Percentiles rank a stretch among this genome's conserved stretches.
Conservation (phyloP, 2,329 filamentous ascomycete species). For the Ascochyta rabiei region DNA sequence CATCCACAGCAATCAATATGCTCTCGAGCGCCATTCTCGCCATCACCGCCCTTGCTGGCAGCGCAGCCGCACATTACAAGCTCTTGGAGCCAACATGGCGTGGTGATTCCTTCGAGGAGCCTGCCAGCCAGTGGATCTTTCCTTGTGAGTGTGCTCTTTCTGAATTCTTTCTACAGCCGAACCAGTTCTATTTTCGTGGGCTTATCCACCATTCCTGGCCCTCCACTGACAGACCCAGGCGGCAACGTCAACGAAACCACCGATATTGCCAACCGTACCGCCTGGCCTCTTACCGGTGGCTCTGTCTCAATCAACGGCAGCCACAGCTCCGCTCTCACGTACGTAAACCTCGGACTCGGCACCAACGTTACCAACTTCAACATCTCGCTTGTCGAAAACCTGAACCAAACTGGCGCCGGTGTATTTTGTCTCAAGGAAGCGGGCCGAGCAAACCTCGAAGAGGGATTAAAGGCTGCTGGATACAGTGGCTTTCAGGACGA, state of each 20-base stretch:
- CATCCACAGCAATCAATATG: slow-evolving; percentile 23
- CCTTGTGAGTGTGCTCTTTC: slow-evolving; percentile 43
- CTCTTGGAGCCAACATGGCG: slow-evolving; percentile 52
- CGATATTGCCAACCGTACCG: slow-evolving; percentile 51
- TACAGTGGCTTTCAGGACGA: slow-evolving; percentile 26
- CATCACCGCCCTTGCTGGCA: slow-evolving; percentile 32
- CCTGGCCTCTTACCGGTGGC: slow-evolving; percentile 55
- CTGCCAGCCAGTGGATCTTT: slow-evolving; percentile 48
- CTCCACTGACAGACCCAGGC: slow-evolving; percentile 30
- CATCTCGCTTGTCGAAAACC: slow-evolving; percentile 50
- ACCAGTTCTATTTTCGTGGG: background rate
- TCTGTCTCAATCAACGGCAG: slow-evolving; percentile 49
- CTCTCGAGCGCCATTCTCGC: slow-evolving; percentile 26
- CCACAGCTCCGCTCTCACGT: slow-evolving; percentile 54
- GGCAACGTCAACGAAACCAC: slow-evolving; percentile 49
- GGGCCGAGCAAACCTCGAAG: slow-evolving; percentile 31
- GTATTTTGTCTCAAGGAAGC: slow-evolving; percentile 54
- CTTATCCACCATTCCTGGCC: background rate
- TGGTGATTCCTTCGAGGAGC: slow-evolving; percentile 48
- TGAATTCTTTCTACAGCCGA: too few relatives aligned
- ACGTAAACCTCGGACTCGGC: slow-evolving; percentile 55
- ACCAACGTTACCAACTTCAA: slow-evolving; percentile 53
- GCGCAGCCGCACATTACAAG: slow-evolving; percentile 52
- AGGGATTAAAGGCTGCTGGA: slow-evolving; percentile 31
- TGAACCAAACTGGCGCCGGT: slow-evolving; percentile 58